A percentile compares a stretch with the other conserved stretches of the same genome.
These are phyloP conservation scores for Ceratocystis destructans DNA, from an alignment of 2,329 filamentous ascomycete species.

Conservation along the genomic window DNA sequence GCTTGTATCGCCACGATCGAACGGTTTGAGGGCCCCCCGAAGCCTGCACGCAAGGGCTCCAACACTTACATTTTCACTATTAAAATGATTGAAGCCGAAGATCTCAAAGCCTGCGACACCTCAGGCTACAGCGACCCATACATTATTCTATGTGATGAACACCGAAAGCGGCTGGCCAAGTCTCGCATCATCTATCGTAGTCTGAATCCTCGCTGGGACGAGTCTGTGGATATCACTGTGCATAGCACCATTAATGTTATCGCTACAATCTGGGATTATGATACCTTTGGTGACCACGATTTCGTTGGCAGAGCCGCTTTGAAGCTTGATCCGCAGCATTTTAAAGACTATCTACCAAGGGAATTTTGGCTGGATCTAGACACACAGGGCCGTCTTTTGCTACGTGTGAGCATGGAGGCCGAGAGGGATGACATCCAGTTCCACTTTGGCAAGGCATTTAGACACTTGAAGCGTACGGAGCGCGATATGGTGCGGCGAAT, in stretches of 20 bases:
- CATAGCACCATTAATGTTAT: conserved; percentile 85
- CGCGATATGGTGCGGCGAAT: conserved; percentile 97
- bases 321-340: conserved; percentile 95
- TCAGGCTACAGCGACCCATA: conserved; percentile 93
- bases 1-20: conserved; percentile 72
- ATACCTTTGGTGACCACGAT: conserved; percentile 92
- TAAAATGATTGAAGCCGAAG: conserved; percentile 95
- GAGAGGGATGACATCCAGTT: conserved; percentile 98
- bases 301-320: conserved; percentile 93
- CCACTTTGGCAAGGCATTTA: conserved; percentile 93
- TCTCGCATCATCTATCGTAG: conserved; percentile 83
- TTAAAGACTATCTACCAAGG: conserved; percentile 85
- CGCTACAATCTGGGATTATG: conserved; percentile 96
- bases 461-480: conserved; percentile 87
- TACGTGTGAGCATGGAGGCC: conserved; percentile 96
- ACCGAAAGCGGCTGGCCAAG: conserved; percentile 90
- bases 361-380: conserved; percentile 98
- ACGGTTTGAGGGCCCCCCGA: conserved; percentile 55
- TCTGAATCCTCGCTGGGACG: conserved; percentile 92
- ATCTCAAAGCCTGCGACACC: conserved; percentile 94
- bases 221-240: conserved; percentile 90
- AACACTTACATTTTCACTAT: conserved; percentile 96
- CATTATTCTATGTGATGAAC: conserved; percentile 91
- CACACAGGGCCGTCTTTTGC: conserved; percentile 76
- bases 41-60: conserved; percentile 48